A percentile compares a stretch with the other conserved stretches of the same genome.
Conservation (phyloP, 257 asterid genomes). For the Striga asiatica region DNA sequence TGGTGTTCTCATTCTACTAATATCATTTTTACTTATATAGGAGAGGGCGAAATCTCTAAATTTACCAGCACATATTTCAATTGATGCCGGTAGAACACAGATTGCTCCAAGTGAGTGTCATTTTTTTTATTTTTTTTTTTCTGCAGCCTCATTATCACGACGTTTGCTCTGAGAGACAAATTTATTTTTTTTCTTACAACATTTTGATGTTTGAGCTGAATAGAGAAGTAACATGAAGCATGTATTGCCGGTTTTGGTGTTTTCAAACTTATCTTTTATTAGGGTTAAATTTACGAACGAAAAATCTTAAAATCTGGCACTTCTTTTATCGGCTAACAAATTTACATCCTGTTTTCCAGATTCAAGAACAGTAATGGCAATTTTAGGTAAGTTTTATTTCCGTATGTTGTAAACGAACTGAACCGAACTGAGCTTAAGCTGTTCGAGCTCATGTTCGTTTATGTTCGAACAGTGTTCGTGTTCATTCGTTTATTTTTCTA, state of each 20-base stretch:
- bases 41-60: conserved; percentile 69
- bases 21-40: conserved; percentile 30
- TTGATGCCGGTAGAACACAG: conserved; percentile 98
- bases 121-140: too few relatives aligned
- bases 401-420: not conserved
- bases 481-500: too few relatives aligned
- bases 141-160: not conserved
- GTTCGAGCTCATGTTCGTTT: too few relatives aligned
- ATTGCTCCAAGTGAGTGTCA: conserved; percentile 86
- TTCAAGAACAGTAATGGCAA: conserved; percentile 96
- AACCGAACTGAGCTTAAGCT: too few relatives aligned
- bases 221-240: too few relatives aligned
- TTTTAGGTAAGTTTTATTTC: conserved; percentile 71
- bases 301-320: not conserved
- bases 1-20: not conserved
- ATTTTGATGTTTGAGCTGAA: too few relatives aligned
- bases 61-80: conserved; percentile 69
- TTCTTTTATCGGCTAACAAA: conserved; percentile 11
- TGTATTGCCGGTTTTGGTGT: not conserved
- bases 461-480: too few relatives aligned
- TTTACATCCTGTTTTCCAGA: conserved; percentile 38
- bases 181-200: not conserved
- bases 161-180: not conserved
- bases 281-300: too few relatives aligned
- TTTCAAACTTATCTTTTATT: too few relatives aligned